phyloP scores from a whole-genome alignment of 371 early-diverging fungal species.

The Umbelopsis sp. region DNA sequence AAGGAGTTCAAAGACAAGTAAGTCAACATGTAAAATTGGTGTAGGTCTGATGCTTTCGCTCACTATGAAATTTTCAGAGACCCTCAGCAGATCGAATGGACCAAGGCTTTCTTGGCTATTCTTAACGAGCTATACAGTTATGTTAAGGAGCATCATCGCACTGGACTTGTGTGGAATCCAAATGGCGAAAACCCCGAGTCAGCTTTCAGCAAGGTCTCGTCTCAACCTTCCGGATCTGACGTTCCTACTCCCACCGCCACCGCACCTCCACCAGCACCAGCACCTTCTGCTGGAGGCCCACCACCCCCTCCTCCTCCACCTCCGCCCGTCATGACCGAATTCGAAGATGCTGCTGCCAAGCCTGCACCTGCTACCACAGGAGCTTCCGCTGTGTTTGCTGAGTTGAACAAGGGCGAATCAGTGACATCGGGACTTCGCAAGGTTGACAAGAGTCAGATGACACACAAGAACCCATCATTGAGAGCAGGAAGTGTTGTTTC shows the following conservation, averaged over 20 bases:
- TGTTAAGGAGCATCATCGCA: conserved; percentile 89
- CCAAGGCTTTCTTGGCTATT: conserved; percentile 67
- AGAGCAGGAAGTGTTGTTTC: conserved; percentile 66
- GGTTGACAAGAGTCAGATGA: conserved; percentile 95
- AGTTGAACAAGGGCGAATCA: conserved; percentile 81
- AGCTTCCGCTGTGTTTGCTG: conserved; percentile 81
- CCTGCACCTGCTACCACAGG: conserved; percentile 30
- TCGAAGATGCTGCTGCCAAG: conserved; percentile 6
- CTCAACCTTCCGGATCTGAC: conserved; percentile 35
- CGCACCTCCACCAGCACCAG: conserved; percentile 50
- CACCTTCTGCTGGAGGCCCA: conserved; percentile 59
- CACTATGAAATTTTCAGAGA: conserved; percentile 52
- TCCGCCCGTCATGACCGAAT: conserved; percentile 51
- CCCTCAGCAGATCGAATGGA: conserved; percentile 84
- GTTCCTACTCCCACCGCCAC: conserved; percentile 48
- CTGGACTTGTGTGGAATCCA: conserved; percentile 93
- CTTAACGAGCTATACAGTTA: conserved; percentile 78
- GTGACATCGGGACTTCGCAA: conserved; percentile 88
- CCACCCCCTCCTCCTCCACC: conserved; percentile 68
- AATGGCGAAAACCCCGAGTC: conserved; percentile 68
- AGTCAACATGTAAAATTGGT: conserved; percentile 15
- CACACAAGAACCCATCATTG: conserved; percentile 94
- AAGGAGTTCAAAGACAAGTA: conserved; percentile 92
- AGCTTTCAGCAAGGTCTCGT: conserved; percentile 38
- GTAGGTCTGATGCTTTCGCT: neutral